Conservation (phyloP, 2,329 filamentous ascomycete genomes). For the Incumbomyces delicatus region DNA sequence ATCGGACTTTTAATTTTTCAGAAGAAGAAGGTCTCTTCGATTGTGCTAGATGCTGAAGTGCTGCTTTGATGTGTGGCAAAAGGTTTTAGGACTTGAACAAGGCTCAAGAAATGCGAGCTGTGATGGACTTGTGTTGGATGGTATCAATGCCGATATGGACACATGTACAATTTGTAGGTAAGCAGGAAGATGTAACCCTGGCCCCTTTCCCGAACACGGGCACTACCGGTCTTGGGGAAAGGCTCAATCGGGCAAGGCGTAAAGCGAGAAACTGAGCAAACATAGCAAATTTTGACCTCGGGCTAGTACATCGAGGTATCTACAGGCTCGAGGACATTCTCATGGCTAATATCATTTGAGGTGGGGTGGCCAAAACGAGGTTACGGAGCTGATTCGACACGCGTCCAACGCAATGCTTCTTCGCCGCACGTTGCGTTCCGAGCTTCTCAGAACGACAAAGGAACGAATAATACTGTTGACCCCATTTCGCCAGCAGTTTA, state of each 20-base stretch:
- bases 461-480: too few species aligned
- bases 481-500: neutral
- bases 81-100: neutral
- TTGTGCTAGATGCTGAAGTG: neutral
- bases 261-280: neutral
- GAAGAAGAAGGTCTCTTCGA: neutral
- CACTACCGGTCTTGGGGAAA: too few species aligned
- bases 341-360: neutral
- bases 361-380: neutral
- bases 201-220: neutral
- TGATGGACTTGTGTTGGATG: neutral
- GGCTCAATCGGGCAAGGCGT: neutral
- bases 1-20: too few species aligned
- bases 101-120: neutral
- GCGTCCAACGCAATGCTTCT: neutral
- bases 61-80: neutral
- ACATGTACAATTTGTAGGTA: slow-evolving; percentile 3
- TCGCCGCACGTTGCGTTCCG: neutral
- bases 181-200: neutral
- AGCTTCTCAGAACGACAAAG: neutral
- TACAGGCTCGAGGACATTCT: neutral
- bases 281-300: neutral
- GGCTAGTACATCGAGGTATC: too few species aligned
- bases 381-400: neutral
- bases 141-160: neutral